Conservation (phyloP, 768 basidiomycete genomes). For the Russula ochroleuca region DNA sequence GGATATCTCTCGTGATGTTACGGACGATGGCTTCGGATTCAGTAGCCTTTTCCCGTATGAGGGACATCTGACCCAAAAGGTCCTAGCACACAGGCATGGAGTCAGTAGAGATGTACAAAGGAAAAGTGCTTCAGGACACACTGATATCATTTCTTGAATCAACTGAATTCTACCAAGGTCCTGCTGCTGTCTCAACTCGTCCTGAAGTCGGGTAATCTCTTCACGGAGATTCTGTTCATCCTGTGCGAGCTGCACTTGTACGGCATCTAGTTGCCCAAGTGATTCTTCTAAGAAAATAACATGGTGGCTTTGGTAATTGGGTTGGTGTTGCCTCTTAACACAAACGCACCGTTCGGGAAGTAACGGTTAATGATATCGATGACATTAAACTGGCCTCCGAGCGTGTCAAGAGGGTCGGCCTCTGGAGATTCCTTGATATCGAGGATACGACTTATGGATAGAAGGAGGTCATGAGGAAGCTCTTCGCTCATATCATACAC, state of each 20-base stretch:
- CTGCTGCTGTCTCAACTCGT: conserved; percentile 68
- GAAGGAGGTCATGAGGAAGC: conserved; percentile 61
- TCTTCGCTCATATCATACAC: conserved; percentile 37
- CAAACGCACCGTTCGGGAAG: conserved; percentile 70
- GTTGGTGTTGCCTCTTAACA: neutral
- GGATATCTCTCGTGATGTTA: conserved; percentile 95
- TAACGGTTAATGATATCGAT: conserved; percentile 56
- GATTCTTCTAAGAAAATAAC: conserved; percentile 57
- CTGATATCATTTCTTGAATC: conserved; percentile 96
- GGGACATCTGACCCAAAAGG: conserved; percentile 90
- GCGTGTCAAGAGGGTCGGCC: conserved; percentile 53
- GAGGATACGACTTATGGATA: conserved; percentile 68
- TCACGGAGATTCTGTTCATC: conserved; percentile 64
- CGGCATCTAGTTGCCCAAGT: conserved; percentile 62
- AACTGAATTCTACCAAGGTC: conserved; percentile 85
- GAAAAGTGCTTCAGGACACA: conserved; percentile 37
- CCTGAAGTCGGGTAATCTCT: conserved; percentile 66
- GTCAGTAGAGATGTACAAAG: neutral
- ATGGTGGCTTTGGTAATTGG: conserved; percentile 1
- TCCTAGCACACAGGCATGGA: conserved; percentile 49
- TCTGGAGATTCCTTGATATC: conserved; percentile 45
- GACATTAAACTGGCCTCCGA: conserved; percentile 55
- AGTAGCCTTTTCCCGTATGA: conserved; percentile 92
- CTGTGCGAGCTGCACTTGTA: conserved; percentile 63
- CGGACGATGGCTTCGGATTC: conserved; percentile 96